These are phyloP conservation scores for Antitrichia curtipendula DNA, from an alignment of 225 moss, liverwort and hornwort species.

Conservation along the genomic window DNA sequence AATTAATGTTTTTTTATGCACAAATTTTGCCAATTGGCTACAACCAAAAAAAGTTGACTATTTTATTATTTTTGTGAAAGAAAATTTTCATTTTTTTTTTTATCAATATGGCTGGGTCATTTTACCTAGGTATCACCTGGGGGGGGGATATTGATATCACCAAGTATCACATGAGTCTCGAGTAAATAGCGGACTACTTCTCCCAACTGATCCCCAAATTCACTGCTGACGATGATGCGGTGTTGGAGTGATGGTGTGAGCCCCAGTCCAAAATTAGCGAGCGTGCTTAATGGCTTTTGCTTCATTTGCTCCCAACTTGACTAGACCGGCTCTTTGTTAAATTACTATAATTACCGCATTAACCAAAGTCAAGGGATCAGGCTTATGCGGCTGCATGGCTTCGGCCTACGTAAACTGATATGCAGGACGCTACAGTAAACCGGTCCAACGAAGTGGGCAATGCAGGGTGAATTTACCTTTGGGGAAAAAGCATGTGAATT, in stretches of 20 bases:
- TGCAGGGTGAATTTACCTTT: too few relatives aligned
- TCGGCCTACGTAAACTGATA: too few relatives aligned
- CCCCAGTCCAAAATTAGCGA: neutral
- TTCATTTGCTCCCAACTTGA: neutral
- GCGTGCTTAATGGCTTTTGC: neutral
- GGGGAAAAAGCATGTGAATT: too few relatives aligned
- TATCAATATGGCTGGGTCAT: neutral
- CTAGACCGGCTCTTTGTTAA: neutral
- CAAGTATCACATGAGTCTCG: neutral
- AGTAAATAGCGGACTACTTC: neutral
- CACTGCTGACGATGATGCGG: neutral
- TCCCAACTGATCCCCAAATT: too few relatives aligned
- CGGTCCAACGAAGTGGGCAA: too few relatives aligned
- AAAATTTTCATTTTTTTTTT: too few relatives aligned
- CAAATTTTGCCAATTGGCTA: rapidly evolving
- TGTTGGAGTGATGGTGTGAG: neutral
- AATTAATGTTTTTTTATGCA: neutral
- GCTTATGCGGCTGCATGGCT: neutral
- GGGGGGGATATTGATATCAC: too few relatives aligned
- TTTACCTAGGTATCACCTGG: too few relatives aligned
- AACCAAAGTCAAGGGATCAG: neutral
- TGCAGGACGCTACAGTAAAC: too few relatives aligned
- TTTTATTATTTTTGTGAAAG: too few relatives aligned
- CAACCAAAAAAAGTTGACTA: neutral
- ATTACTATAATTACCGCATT: neutral